phyloP scores from a whole-genome alignment of 1,284 basidiomycete genomes.

The Malassezia globosa region DNA sequence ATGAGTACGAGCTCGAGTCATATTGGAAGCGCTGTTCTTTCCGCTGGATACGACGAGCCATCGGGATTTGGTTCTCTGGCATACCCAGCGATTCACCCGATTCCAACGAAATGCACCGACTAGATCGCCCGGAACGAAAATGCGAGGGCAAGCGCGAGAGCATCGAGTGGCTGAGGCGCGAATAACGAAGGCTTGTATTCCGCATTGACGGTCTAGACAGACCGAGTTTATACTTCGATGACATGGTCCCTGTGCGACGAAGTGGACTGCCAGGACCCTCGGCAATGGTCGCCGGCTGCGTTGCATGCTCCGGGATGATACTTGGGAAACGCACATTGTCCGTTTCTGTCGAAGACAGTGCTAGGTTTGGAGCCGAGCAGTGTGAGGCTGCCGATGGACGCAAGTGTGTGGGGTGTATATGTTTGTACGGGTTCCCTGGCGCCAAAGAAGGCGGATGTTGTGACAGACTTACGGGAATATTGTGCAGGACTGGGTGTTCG shows the following conservation, averaged over 20 bases:
- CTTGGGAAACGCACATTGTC: conserved; percentile 9
- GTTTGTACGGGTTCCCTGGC: background rate
- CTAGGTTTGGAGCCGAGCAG: background rate
- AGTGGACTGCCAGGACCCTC: too few relatives aligned
- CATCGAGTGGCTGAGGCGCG: conserved; percentile 6
- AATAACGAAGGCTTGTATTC: background rate
- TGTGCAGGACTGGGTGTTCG: background rate
- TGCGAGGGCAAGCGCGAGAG: conserved; percentile 11
- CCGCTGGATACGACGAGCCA: conserved; percentile 12
- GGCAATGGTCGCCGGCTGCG: background rate
- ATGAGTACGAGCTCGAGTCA: conserved; percentile 17
- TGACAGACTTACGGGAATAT: background rate
- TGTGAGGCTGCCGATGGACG: background rate
- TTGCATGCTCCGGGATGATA: conserved; percentile 1
- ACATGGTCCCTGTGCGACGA: background rate
- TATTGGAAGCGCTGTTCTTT: conserved; percentile 12
- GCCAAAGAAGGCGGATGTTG: background rate
- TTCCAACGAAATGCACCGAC: conserved; percentile 6
- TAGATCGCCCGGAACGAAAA: conserved; percentile 10
- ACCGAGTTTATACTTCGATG: conserved; percentile 3
- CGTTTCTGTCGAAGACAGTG: background rate
- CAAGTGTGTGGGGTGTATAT: background rate
- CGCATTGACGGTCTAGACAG: background rate
- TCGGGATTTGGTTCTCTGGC: conserved; percentile 13
- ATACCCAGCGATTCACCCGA: conserved; percentile 11